Conservation (phyloP, 2,329 filamentous ascomycete genomes). For the Calcarisporium arbuscula region DNA sequence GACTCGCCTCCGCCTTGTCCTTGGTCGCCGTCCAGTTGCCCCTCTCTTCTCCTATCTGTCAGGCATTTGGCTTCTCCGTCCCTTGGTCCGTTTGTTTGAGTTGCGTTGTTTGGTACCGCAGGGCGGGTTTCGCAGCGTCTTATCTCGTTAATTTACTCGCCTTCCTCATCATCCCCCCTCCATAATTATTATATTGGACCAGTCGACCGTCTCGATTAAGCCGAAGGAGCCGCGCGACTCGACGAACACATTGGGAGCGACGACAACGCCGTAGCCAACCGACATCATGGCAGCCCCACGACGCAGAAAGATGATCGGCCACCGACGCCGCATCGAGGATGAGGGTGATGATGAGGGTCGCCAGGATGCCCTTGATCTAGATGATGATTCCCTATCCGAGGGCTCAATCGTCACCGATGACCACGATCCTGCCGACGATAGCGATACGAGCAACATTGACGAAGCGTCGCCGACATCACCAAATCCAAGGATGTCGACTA, state of each 20-base stretch:
- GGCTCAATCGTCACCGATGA: slow-evolving; percentile 58
- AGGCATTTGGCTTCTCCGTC: slow-evolving; percentile 11
- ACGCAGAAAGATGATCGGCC: slow-evolving; percentile 60
- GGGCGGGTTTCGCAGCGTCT: slow-evolving; percentile 11
- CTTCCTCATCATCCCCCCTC: slow-evolving; percentile 5
- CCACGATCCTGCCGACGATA: slow-evolving; percentile 51
- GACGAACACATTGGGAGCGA: too few species aligned
- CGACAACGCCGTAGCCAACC: slow-evolving; percentile 13
- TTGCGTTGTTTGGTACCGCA: slow-evolving; percentile 14
- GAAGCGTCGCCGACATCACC: slow-evolving; percentile 46
- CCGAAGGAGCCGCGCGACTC: too few species aligned
- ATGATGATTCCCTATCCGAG: slow-evolving; percentile 61
- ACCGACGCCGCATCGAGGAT: slow-evolving; percentile 62
- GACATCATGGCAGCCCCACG: slow-evolving; percentile 36
- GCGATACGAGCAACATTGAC: slow-evolving; percentile 58
- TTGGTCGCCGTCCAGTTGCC: slow-evolving; percentile 4
- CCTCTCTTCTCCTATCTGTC: slow-evolving; percentile 13
- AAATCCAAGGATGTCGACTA: slow-evolving; percentile 33
- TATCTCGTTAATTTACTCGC: slow-evolving; percentile 6
- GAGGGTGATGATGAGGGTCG: slow-evolving; percentile 64
- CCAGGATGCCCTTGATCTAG: slow-evolving; percentile 48
- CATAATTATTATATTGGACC: slow-evolving; percentile 9
- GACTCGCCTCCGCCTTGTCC: slow-evolving; percentile 6
- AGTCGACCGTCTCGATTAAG: slow-evolving; percentile 16
- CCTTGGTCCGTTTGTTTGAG: slow-evolving; percentile 4